Conservation (phyloP, 345 rosid genomes). For the Draba incana region DNA sequence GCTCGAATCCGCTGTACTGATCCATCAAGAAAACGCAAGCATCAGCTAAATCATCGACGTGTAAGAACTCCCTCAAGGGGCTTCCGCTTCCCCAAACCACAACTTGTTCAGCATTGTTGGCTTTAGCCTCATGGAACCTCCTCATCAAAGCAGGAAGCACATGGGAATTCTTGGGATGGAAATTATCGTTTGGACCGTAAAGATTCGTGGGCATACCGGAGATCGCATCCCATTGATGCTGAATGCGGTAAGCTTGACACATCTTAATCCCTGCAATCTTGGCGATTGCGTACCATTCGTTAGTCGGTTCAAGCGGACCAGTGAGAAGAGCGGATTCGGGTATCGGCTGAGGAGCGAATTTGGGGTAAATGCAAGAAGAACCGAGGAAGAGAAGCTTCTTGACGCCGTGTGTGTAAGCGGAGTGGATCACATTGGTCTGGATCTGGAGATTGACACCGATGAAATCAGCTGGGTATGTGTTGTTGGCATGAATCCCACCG, state of each 20-base stretch:
- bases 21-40: conserved; percentile 86
- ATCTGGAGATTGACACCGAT: conserved; percentile 89
- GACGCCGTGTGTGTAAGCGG: conserved; percentile 66
- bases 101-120: conserved; percentile 65
- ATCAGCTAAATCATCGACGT: conserved; percentile 95
- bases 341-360: conserved; percentile 90
- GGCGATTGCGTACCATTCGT: conserved; percentile 93
- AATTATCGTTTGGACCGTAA: conserved; percentile 87
- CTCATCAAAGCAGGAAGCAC: conserved; percentile 92
- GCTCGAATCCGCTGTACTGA: conserved; percentile 71
- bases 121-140: conserved; percentile 88
- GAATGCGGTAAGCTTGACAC: conserved; percentile 91
- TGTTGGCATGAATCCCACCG: conserved; percentile 96
- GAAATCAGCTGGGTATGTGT: conserved; percentile 96
- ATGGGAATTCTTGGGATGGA: conserved; percentile 92
- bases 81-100: conserved; percentile 98
- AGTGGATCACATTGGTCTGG: conserved; percentile 89
- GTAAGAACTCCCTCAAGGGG: conserved; percentile 92
- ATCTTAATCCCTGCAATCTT: conserved; percentile 93
- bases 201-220: conserved; percentile 96
- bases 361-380: conserved; percentile 95
- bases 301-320: conserved; percentile 85
- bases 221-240: conserved; percentile 76
- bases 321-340: conserved; percentile 80
- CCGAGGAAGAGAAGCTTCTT: conserved; percentile 86